Percentiles rank a stretch among this genome's conserved stretches.
Conservation (phyloP, 2,329 filamentous ascomycete species). For the Fusarium decemcellulare region DNA sequence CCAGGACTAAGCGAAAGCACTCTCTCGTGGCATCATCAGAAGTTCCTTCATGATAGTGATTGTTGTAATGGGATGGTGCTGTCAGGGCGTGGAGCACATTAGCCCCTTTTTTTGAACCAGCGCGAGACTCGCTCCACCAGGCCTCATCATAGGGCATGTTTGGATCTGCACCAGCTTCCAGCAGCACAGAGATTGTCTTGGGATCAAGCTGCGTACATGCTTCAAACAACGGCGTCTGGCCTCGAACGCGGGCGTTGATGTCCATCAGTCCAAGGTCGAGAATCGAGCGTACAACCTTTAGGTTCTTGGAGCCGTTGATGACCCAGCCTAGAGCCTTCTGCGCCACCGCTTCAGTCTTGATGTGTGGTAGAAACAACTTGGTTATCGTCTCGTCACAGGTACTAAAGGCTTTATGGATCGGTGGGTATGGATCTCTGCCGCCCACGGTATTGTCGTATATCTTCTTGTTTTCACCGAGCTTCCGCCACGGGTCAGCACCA, state of each 20-base stretch:
- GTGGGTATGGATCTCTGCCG: not conserved
- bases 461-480: not conserved
- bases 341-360: not conserved
- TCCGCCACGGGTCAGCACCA: not conserved
- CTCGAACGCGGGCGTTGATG: not conserved
- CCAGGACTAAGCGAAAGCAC: not conserved
- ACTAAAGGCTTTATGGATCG: not conserved
- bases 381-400: not conserved
- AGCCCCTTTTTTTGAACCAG: not conserved
- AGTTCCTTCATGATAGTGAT: not conserved
- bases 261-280: constrained; percentile 1
- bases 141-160: not conserved
- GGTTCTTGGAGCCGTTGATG: not conserved
- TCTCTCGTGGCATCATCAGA: not conserved
- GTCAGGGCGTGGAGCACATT: not conserved
- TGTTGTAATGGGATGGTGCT: not conserved
- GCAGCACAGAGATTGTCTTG: not conserved
- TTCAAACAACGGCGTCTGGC: not conserved
- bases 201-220: not conserved
- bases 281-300: not conserved
- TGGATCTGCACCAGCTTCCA: not conserved
- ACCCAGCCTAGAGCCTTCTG: not conserved
- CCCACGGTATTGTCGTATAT: not conserved
- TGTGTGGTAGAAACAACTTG: not conserved
- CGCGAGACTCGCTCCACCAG: not conserved